Base-by-base conservation (phyloP, 495 filamentous ascomycete species). In the Talaromyces proteolyticus region DNA sequence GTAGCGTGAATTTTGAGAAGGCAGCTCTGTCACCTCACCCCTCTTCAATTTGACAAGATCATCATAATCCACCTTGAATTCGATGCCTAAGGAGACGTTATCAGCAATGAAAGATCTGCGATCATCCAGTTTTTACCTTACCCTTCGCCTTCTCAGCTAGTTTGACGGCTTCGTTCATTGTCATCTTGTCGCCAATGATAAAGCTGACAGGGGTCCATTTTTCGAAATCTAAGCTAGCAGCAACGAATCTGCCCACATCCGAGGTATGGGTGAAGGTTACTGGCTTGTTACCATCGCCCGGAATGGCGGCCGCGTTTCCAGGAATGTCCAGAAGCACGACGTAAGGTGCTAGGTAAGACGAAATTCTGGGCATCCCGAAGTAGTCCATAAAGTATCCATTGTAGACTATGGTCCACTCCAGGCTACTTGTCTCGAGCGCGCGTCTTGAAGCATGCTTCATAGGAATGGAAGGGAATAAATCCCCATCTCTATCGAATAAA, bases 361-460 rank as follows among this genome's bases (percentile, higher is more conserved):
- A 52, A 41, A 73, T 52, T 23, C 63, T 44, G n/a, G 74, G 76
- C 61, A 76, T 68, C 22, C 70, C 73, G 58, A 62, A 81, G 56
- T 78, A 80, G 54, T 83, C 76, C 61, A 79, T 70, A 52, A 81
- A 80, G 57, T 69, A 73, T 1, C 76, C 79, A 21, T 67, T 73
- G 37, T 67, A 60, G 25, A 80, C 63, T 4, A 63, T 56, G 22
- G 78, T 82, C 39, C 60, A 77, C 50, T 79, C 62, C 16, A 81
- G 67, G 10, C 57, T 49, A 7, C 6, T 40, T 14, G 11, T 7
- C 6, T 18, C 6, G 12, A 40, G 17, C 17, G n/a, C 6, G 4
- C 16, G 4, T 40, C 16, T 6, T 6, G 38, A 8, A 22, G 16
- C n/a, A 44, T 11, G 16, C 8, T 11, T 42, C 12, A 8, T 24